A percentile compares a stretch with the other conserved stretches of the same genome.
Evolutionary conservation across 208 protist genomes (phyloP).

Genomic region (Acanthamoeba lugdunensis): DNA sequence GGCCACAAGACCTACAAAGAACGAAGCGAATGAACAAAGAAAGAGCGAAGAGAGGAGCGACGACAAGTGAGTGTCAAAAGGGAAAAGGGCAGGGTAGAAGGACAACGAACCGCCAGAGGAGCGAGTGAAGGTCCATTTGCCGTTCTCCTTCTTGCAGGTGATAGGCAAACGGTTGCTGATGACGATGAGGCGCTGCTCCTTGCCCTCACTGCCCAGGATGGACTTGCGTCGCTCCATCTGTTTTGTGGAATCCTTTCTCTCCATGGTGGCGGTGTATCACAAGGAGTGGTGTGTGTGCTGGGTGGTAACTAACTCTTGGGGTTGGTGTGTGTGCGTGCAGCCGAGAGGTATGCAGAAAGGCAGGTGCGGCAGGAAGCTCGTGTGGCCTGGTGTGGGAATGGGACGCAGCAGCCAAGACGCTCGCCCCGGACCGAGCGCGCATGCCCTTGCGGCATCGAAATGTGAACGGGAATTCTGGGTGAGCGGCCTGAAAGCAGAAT

Average conservation of each 20-base stretch:
- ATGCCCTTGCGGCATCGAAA: conserved; percentile 1
- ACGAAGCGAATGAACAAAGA: no score
- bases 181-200: conserved; percentile 77
- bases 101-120: conserved; percentile 71
- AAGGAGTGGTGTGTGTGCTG: neutral
- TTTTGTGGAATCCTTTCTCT: neutral
- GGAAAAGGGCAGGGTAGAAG: neutral
- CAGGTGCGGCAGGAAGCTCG: neutral
- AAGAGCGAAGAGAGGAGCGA: neutral
- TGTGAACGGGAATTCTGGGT: conserved; percentile 51
- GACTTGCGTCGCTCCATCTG: conserved; percentile 59
- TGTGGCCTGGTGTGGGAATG: neutral
- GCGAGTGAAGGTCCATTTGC: conserved; percentile 79
- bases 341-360: neutral
- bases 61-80: conserved; percentile 62
- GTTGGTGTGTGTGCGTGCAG: neutral
- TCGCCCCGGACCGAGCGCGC: neutral
- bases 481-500: neutral
- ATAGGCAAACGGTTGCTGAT: conserved; percentile 82
- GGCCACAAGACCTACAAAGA: no score
- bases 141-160: conserved; percentile 71
- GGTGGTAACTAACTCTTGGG: neutral
- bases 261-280: neutral
- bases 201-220: conserved; percentile 51
- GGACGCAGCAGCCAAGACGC: neutral